Conservation (phyloP, 2,329 filamentous ascomycete genomes). For the Verticillium dahliae region DNA sequence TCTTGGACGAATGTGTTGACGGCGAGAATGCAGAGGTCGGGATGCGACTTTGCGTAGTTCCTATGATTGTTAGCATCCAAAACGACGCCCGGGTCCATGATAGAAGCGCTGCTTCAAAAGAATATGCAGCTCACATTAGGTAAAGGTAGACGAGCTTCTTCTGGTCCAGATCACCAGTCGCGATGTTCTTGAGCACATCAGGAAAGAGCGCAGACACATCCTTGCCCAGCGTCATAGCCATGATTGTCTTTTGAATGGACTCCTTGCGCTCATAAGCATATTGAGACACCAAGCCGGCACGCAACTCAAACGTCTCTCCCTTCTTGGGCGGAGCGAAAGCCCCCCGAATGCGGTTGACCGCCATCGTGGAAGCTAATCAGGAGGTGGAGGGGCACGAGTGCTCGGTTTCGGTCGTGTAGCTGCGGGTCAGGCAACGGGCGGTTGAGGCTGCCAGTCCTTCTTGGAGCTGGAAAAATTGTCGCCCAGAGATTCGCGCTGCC, state of each 20-base stretch:
- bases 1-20: slow-evolving; percentile 99
- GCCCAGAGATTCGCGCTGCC: not conserved
- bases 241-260: slow-evolving; percentile 98
- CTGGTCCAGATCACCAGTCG: slow-evolving; percentile 88
- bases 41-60: slow-evolving; percentile 99
- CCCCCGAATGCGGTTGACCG: slow-evolving; percentile 91
- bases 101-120: not conserved
- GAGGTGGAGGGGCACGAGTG: slow-evolving; percentile 18
- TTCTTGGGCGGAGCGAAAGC: slow-evolving; percentile 91
- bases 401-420: not conserved
- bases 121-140: slow-evolving; percentile 62
- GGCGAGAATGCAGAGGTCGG: slow-evolving; percentile 94
- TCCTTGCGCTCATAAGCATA: slow-evolving; percentile 99
- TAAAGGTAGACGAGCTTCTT: slow-evolving; percentile 99
- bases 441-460: not conserved
- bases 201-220: slow-evolving; percentile 96
- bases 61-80: slow-evolving; percentile 36
- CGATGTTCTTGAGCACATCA: slow-evolving; percentile 98
- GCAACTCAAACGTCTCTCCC: slow-evolving; percentile 96
- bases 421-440: not conserved
- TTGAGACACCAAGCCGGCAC: slow-evolving; percentile 91
- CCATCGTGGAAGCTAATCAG: slow-evolving; percentile 51
- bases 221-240: slow-evolving; percentile 99
- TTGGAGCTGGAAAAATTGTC: not conserved
- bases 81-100: not conserved